Evolutionary conservation across 768 basidiomycete genomes (phyloP), one percentile per base, ranked within the genome.

Genomic region (Russula dissimulans): DNA sequence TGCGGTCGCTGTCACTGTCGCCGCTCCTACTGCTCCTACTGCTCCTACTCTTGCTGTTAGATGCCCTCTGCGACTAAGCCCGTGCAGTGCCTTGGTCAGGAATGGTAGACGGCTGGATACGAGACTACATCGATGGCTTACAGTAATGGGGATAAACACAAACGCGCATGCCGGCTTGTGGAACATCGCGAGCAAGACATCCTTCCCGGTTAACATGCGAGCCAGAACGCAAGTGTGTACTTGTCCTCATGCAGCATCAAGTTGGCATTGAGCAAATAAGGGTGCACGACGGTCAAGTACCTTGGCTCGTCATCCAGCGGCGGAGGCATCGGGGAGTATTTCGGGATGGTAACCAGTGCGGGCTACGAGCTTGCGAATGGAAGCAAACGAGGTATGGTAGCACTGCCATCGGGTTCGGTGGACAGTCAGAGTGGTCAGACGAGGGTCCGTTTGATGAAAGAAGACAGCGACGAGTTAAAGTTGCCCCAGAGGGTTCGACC

Each of bases 241-340:
- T 71, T 69, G 42, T 79, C 79, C 5, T 61, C 68, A 43, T 65
- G 67, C 0, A 76, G 56, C 31, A 75, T 73, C 74, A 80, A 73
- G 56, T 78, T 73, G 22, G 76, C 74, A 14, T 75, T 68, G 0
- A 72, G 69, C 0, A 77, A 77, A 59, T 77, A 80, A 0, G 78
- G 79, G 43, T 74, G 60, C 1, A 76, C 73, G 63, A 80, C 74
- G n/a, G 75, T 73, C 6, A 80, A 67, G 61, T 76, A 79, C 41
- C 70, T 67, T 0, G 78, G 77, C 51, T 77, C 79, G 36, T 79
- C 78, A 38, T 77, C 73, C 8, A 65, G 66, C 10, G 76, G 76
- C 9, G 75, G 76, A 1, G 77, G 78, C 4, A 78, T 78, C 43
- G 66, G 59, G 4, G 68, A 55, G 15, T 78, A 77, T 65, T 78